Conservation (phyloP, 495 filamentous ascomycete species). For the Bryoglossum gracile region DNA sequence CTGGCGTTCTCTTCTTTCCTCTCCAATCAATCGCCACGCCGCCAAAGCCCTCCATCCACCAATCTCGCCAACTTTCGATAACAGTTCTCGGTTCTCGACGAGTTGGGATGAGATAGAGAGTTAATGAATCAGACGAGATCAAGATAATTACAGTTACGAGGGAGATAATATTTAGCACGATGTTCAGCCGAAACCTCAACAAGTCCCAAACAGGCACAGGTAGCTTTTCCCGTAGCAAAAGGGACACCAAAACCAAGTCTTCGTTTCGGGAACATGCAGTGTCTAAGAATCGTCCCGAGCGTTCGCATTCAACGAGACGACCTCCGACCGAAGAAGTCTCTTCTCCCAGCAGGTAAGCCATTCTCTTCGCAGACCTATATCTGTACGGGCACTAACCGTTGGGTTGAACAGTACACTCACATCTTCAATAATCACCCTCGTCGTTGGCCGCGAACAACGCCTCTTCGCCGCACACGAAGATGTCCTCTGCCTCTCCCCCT, state of each 20-base stretch:
- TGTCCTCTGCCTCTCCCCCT: constrained; percentile 73
- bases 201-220: constrained; percentile 22
- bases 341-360: constrained; percentile 15
- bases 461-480: constrained; percentile 90
- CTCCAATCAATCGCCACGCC: background rate
- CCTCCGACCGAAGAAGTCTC: constrained; percentile 16
- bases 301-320: constrained; percentile 16
- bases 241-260: constrained; percentile 15
- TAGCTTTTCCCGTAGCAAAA: constrained; percentile 20
- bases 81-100: background rate
- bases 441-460: constrained; percentile 71
- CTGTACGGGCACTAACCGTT: constrained; percentile 12
- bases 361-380: background rate
- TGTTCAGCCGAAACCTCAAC: constrained; percentile 24
- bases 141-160: background rate
- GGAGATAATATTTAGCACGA: constrained; percentile 3
- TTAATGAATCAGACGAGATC: background rate
- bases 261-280: constrained; percentile 27
- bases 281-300: constrained; percentile 23
- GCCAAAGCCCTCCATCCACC: background rate
- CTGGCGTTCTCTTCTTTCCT: background rate
- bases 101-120: background rate
- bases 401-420: constrained; percentile 26
- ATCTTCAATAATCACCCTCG: constrained; percentile 76
- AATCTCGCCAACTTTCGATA: background rate